Evolutionary conservation across 2,329 filamentous ascomycete species (phyloP), one percentile per base, ranked within the genome.

Genomic region (Aspergillus quadrilineatus): DNA sequence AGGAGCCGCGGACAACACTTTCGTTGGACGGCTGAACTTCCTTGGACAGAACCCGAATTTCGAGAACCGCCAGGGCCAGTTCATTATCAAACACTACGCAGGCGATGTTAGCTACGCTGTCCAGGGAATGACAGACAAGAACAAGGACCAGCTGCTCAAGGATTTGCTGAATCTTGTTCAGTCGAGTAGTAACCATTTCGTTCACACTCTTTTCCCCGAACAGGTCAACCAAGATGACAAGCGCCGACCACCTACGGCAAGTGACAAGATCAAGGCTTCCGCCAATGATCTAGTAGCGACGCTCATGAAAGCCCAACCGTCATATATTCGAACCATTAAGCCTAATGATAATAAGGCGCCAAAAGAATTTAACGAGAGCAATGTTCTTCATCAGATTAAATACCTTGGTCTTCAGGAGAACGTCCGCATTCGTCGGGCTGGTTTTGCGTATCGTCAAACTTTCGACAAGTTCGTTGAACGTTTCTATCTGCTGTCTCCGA

Each of bases 391-490:
- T 81, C 94, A 99, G 73, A 91, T 97, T 82, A 97, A 99, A 72
- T 99, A 99, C 68, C 88, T 99, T 12, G 94, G 94, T 85, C 80
- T 99, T n/a, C 93, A 97, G 73, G 94, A 99, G 77, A 99, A 99
- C 82, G 94, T 99, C 41, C 89, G 94, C 45, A 99, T 99, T 74
- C 89, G 94, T 64, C 86, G 94, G 72, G 94, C 94, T 60, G 94
- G 94, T 58, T 99, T 99, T 68, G 94, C 94, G 2, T 97, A 96
- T 69, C 90, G 94, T 73, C 93, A 97, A 70, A 92, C 91, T 0
- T 99, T 96, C 67, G 94, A 97, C 69, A 97, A 97, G 71, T 99
- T 99, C 70, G 92, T 97, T 30, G 94, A 97, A 70, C 88, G 94
- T 41, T 99, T 97, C 79, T 97, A 96, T 76, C 82, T 97, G 9